Base-by-base conservation (phyloP, 257 asterid species). In the Solanum infundibuliforme region DNA sequence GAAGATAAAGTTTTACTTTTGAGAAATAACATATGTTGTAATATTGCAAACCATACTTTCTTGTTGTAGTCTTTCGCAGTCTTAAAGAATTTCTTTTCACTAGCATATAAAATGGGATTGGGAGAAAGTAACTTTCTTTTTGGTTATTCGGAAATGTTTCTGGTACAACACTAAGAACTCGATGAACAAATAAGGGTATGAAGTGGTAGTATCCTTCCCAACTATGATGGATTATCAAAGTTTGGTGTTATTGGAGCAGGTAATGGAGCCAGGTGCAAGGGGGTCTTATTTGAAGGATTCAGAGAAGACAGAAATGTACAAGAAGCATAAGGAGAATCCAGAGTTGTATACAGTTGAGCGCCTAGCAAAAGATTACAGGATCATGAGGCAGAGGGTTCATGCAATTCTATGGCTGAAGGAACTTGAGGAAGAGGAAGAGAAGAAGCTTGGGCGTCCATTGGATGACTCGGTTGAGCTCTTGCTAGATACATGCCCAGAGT, bases 381-480 rank as follows among this genome's bases (percentile, higher is more conserved):
- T 97, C 85, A 95, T 97, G 98, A 96, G 99, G 95, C 99, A 97
- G 91, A 89, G 99, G 86, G 99, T 97, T 82, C 99, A 95, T 29
- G 99, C 99, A 13, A 97, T 97, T 90, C 89, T 97, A 87, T 95
- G 95, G 95, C 92, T 97, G 86, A 95, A 94, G 91, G 95, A 93
- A 89, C 87, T 86, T 58, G 99, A 97, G 88, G 99, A 95, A 88
- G 96, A 93, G 91, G 96, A 93, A 88, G 98, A 95, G 93, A 94
- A 93, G 92, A 95, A 92, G 89, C 95, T 89, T 12, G 99, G 99
- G 14, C 93, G 66, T 62, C 95, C 95, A 27, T 83, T 95, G 87
- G 98, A 95, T 89, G 98, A 94, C 88, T 90, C 96, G 7, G 91
- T 97, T 1, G 99, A 97, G 92, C 73, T 92, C 55, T 88, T 97